Base-by-base conservation (phyloP, 2,329 filamentous ascomycete genomes). In the Alternaria dauci region DNA sequence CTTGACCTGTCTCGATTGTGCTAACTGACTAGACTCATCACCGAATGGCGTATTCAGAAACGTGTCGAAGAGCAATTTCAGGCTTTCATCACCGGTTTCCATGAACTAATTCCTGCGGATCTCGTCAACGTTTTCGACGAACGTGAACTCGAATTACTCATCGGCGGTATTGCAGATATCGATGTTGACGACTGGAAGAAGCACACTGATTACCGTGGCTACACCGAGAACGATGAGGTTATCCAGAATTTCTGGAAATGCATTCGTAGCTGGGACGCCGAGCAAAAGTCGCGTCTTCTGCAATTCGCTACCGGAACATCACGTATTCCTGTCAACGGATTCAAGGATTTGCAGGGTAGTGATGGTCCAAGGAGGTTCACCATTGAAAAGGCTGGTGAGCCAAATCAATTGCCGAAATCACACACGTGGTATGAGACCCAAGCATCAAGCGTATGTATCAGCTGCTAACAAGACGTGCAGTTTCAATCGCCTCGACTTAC, bases 111-210 rank as follows among this genome's bases (percentile, higher is more conserved):
- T 61, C 95, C 95, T 3, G 89, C 94, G 56, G 95, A 99, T 75
- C 87, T 99, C 52, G 94, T 99, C 80, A 98, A 97, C 72, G 95
- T 99, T 41, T 99, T 99, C 74, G 95, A 99, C 75, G 95, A 99
- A 84, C 91, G 95, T 73, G 95, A 99, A 81, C 85, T 99, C 48
- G 95, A 99, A 81, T 83, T 99, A 69, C 86, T 99, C 70, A 98
- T 99, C 76, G 95, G 95, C 68, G 95, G 95, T 86, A 99, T 99
- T 72, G 95, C 95, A n/a, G 95, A 99, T 81, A 99, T 99, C 70
- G 95, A 99, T 75, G 94, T 99, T 16, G 95, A 99, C 62, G 95
- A 99, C 81, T 99, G 95, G 95, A 98, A 99, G 90, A 99, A 99
- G 85, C 95, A 99, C 82, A 99, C 95, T 47, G 95, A 99, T 77